These are phyloP conservation scores for Carnegiea gigantea DNA, from an alignment of 179 eudicot genomes.

Conservation along the genomic window DNA sequence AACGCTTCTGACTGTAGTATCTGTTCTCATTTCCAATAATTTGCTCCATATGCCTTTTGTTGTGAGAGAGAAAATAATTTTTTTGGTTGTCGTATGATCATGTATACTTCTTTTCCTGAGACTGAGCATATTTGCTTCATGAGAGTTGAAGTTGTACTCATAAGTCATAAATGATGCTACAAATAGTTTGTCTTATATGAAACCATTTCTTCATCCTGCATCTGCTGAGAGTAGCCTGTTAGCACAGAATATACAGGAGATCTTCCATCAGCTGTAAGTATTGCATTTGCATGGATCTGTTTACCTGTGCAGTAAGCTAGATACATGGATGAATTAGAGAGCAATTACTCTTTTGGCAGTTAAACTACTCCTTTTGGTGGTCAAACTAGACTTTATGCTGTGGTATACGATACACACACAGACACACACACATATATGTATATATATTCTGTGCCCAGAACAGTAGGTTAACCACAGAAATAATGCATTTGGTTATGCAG, in stretches of 20 bases:
- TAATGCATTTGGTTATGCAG: too few species aligned
- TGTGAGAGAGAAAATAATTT: too few species aligned
- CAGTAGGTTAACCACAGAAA: too few species aligned
- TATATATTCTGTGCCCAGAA: too few species aligned
- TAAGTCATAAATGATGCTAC: too few species aligned
- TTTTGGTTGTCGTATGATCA: neutral
- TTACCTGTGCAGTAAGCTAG: too few species aligned
- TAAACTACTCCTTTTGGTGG: neutral
- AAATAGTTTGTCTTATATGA: neutral
- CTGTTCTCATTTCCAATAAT: neutral
- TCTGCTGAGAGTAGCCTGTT: neutral
- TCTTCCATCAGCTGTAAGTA: too few species aligned
- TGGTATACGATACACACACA: too few species aligned
- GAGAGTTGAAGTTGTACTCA: neutral
- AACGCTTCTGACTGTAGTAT: neutral
- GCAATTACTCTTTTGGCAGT: neutral
- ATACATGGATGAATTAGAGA: too few species aligned
- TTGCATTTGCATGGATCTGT: too few species aligned
- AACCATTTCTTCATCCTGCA: neutral
- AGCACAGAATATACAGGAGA: neutral
- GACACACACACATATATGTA: too few species aligned
- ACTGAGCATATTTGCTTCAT: neutral
- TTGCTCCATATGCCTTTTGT: neutral
- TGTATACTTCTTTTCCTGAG: neutral
- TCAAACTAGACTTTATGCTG: too few species aligned